A percentile compares a stretch with the other conserved stretches of the same genome.
Evolutionary conservation across 257 asterid species (phyloP).

Genomic region (Solanum etuberosum): DNA sequence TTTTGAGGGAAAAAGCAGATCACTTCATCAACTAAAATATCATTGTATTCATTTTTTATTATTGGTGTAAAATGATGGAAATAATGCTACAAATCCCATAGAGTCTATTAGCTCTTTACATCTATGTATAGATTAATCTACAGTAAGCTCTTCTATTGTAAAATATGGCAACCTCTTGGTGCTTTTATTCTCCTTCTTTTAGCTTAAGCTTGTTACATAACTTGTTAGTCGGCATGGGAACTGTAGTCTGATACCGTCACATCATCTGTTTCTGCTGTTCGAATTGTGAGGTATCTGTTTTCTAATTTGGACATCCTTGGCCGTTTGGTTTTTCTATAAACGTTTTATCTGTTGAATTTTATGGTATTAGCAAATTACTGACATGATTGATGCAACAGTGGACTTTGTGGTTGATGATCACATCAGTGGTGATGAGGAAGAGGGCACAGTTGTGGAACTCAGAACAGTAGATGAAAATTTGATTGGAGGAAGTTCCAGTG

Average conservation of each 20-base stretch:
- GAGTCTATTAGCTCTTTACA: not conserved
- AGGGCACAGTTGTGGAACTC: slow-evolving; percentile 47
- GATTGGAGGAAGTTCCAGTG: slow-evolving; percentile 46
- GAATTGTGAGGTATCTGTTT: not conserved
- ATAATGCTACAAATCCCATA: not conserved
- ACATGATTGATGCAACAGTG: slow-evolving; percentile 21
- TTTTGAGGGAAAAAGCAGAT: not conserved
- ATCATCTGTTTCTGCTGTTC: not conserved
- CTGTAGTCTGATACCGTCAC: not conserved
- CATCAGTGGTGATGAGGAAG: slow-evolving; percentile 62
- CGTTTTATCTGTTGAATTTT: not conserved
- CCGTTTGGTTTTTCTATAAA: not conserved
- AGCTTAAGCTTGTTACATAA: not conserved
- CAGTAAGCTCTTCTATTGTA: not conserved
- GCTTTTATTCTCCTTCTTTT: not conserved
- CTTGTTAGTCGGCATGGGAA: not conserved
- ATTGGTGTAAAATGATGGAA: not conserved
- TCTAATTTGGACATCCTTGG: not conserved
- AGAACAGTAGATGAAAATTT: slow-evolving; percentile 40
- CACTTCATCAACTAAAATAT: not conserved
- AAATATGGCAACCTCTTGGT: not conserved
- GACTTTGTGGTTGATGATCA: slow-evolving; percentile 80
- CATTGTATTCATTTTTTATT: not conserved
- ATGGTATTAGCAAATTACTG: not conserved
- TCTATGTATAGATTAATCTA: not conserved